phyloP scores from a whole-genome alignment of 1,284 basidiomycete genomes.

The Phaffia rhodozyma region DNA sequence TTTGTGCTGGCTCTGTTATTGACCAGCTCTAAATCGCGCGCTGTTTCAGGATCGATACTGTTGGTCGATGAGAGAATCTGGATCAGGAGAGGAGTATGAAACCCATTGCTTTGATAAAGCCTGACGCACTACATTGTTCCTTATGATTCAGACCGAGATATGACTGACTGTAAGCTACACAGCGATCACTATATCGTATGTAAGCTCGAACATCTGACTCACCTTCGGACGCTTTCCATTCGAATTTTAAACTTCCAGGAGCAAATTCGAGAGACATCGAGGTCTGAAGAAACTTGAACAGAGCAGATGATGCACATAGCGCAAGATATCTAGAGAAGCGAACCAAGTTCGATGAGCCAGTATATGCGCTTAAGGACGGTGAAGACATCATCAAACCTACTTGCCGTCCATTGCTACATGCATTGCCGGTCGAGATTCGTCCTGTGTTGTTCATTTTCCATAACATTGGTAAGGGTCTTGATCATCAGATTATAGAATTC shows the following conservation, averaged over 20 bases:
- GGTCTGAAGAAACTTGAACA: conserved; percentile 67
- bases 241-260: conserved; percentile 59
- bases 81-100: background rate
- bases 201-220: conserved; percentile 1
- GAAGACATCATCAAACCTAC: conserved; percentile 39
- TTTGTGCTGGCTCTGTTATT: conserved; percentile 55
- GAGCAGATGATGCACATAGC: conserved; percentile 65
- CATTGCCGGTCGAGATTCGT: conserved; percentile 42
- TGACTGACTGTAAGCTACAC: background rate
- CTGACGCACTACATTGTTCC: conserved; percentile 59
- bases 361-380: background rate
- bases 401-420: conserved; percentile 63
- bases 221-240: conserved; percentile 58
- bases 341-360: background rate
- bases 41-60: conserved; percentile 70
- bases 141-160: conserved; percentile 23
- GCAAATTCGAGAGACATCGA: conserved; percentile 58
- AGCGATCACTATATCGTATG: background rate
- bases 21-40: conserved; percentile 73
- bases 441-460: background rate
- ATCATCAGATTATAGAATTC: background rate
- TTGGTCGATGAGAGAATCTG: background rate
- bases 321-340: conserved; percentile 58
- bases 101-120: background rate
- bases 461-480: too few relatives aligned